Evolutionary conservation across 495 filamentous ascomycete species (phyloP).

Genomic region (Penicillium odoratum): DNA sequence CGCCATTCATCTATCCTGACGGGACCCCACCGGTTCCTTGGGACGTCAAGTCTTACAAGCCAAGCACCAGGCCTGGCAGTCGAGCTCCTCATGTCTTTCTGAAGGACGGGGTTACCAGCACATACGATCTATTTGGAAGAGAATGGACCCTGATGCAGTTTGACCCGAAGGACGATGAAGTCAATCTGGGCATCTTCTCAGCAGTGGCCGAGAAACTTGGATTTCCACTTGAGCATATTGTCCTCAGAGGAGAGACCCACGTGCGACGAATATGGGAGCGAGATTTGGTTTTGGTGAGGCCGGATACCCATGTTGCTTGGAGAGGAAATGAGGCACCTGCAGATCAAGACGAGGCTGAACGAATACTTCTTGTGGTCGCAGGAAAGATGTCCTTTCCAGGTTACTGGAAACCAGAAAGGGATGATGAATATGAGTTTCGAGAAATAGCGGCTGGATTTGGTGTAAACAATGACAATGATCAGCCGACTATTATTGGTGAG

Average conservation of each 20-base stretch:
- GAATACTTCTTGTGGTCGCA: too few relatives aligned
- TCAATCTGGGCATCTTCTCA: not conserved
- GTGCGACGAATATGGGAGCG: conserved; percentile 3
- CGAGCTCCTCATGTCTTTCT: conserved; percentile 37
- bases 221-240: not conserved
- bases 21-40: not conserved
- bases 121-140: conserved; percentile 29
- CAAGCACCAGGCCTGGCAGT: conserved; percentile 29
- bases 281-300: conserved; percentile 9
- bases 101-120: conserved; percentile 25
- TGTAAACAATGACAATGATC: too few relatives aligned
- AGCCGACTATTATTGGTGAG: too few relatives aligned
- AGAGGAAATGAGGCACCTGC: too few relatives aligned
- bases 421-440: too few relatives aligned
- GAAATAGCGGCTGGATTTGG: too few relatives aligned
- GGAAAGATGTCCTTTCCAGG: too few relatives aligned
- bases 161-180: not conserved
- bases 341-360: too few relatives aligned
- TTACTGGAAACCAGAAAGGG: too few relatives aligned
- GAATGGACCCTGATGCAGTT: conserved; percentile 33
- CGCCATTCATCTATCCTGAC: not conserved
- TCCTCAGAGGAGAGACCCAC: not conserved
- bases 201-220: not conserved
- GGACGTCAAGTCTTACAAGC: conserved; percentile 13
- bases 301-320: conserved; percentile 16